These are phyloP conservation scores for Pueraria montana DNA, from an alignment of 306 rosid species.

Conservation along the genomic window DNA sequence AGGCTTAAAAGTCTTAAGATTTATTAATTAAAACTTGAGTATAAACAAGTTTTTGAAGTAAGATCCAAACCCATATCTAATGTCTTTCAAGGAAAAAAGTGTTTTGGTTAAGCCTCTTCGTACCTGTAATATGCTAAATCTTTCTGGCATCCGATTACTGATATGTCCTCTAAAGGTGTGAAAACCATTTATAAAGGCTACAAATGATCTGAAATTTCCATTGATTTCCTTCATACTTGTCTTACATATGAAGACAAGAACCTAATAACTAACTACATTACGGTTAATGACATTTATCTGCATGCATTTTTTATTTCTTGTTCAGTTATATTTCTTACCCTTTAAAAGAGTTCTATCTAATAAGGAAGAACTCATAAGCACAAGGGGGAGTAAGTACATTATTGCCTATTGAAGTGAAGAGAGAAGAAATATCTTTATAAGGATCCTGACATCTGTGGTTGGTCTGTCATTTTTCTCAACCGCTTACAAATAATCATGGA, in stretches of 20 bases:
- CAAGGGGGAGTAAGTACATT: conserved; percentile 30
- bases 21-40: background rate
- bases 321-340: background rate
- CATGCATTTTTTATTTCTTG: conserved; percentile 32
- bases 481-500: conserved; percentile 42
- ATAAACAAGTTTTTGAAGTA: background rate
- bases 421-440: conserved; percentile 26
- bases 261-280: conserved; percentile 1
- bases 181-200: conserved; percentile 1
- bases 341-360: conserved; percentile 7
- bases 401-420: conserved; percentile 35
- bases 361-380: conserved; percentile 17
- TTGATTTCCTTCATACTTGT: background rate
- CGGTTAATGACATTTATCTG: conserved; percentile 19
- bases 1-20: background rate
- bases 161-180: background rate
- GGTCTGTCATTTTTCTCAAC: conserved; percentile 55
- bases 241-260: conserved; percentile 6
- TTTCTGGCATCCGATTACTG: conserved; percentile 8
- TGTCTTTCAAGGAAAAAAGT: background rate
- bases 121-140: conserved; percentile 29
- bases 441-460: conserved; percentile 52
- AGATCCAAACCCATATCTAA: conserved; percentile 6
- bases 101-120: conserved; percentile 23
- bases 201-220: conserved; percentile 6